Conservation (phyloP, 352 stramenopile species). For the Pythium apleroticum region DNA sequence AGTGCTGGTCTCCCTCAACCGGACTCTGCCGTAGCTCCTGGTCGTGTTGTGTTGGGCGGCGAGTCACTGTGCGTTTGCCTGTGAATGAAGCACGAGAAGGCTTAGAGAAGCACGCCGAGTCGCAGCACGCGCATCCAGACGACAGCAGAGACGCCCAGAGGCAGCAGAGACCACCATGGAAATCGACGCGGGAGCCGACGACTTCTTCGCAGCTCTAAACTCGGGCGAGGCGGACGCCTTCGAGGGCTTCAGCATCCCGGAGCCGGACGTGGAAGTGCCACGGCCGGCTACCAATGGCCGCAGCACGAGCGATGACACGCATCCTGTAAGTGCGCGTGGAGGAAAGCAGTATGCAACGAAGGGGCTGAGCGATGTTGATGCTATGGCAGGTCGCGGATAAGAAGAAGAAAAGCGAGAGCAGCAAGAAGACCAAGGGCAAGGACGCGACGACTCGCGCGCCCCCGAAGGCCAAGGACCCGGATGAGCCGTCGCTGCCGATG, state of each 20-base stretch:
- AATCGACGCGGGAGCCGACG: conserved; percentile 69
- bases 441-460: conserved; percentile 34
- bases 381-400: conserved; percentile 11
- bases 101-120: not conserved
- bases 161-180: conserved; percentile 42
- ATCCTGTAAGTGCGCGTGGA: conserved; percentile 17
- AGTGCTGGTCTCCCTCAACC: conserved; percentile 3
- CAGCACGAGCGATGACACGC: conserved; percentile 8
- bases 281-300: not conserved
- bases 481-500: conserved; percentile 73
- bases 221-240: conserved; percentile 62
- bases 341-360: not conserved
- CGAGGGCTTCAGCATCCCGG: conserved; percentile 47
- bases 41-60: conserved; percentile 4
- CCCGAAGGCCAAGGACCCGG: conserved; percentile 37
- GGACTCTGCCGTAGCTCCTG: not conserved
- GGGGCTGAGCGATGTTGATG: no score
- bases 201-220: conserved; percentile 82
- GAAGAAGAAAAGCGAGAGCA: conserved; percentile 47
- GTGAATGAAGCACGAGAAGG: conserved; percentile 5
- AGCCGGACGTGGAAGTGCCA: conserved; percentile 11
- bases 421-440: conserved; percentile 36
- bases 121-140: not conserved
- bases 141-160: not conserved
- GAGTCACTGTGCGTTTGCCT: not conserved